Base-by-base conservation (phyloP, 208 protist species). In the Angomonas deanei region DNA sequence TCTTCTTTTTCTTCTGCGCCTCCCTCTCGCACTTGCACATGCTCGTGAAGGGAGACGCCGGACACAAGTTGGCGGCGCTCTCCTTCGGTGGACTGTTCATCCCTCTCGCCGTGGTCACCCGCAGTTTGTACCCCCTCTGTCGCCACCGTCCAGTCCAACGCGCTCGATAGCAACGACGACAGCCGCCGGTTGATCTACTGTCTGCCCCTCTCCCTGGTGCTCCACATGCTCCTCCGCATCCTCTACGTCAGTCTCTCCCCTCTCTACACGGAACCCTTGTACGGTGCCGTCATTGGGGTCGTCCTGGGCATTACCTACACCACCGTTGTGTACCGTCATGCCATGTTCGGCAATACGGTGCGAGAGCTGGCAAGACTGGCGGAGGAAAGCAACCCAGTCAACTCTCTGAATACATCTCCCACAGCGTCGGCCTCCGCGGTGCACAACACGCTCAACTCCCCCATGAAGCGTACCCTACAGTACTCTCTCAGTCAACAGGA, bases 181-280 rank as follows among this genome's bases (percentile, higher is more conserved):
- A 78, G 61, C 23, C 76, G 80, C 34, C 79, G 82, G 30, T 65
- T 82, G 54, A 38, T 75, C n/a, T 87, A 86, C 68, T 52, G 66
- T 3, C 57, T 87, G 8, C 86, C 86, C 21, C 61, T 87, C n/a
- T 79, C 79, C 5, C 39, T 92, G 46, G 70, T 83, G 19, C 49
- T 89, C 17, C 75, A 68, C 59, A 92, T 92, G 86, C 68, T 92
- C 3, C 71, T 89, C 47, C 86, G 86, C 48, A 74, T 92, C 19
- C 48, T 82, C 24, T 77, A 82, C 63, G 59, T 83, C 4, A 74
- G 79, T 47, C 52, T 74, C 17, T 70, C 78, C 2, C 86, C 86
- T 32, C 42, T 92, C 31, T 87, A 75, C 74, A 71, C 73, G 0
- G 66, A 82, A 36, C 74, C 86, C 2, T 65, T 86, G 31, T 90